A percentile compares a stretch with the other conserved stretches of the same genome.
Conservation (phyloP, 2,329 filamentous ascomycete species). For the Scedosporium apiospermum region DNA sequence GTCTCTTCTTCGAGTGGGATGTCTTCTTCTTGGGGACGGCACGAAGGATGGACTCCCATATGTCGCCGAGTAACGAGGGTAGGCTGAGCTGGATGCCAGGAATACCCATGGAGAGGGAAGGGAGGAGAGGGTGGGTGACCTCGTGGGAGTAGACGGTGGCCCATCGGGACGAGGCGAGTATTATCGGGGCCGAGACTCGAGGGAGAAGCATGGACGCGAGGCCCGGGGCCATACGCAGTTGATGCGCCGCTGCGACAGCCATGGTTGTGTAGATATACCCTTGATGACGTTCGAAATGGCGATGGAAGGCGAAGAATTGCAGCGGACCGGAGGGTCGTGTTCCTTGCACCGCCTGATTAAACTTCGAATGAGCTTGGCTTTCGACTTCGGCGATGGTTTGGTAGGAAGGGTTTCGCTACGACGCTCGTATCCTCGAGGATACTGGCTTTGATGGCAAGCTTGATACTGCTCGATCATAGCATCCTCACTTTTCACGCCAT, state of each 20-base stretch:
- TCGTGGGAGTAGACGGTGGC: slow-evolving; percentile 34
- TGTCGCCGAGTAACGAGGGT: slow-evolving; percentile 58
- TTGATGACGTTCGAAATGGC: not conserved
- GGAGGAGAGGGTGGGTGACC: slow-evolving; percentile 34
- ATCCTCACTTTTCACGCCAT: not conserved
- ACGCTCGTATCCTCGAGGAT: not conserved
- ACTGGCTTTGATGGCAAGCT: not conserved
- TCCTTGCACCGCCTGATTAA: not conserved
- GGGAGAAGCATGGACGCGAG: slow-evolving; percentile 42
- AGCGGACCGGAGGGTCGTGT: not conserved
- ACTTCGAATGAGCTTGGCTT: not conserved
- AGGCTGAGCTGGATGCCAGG: slow-evolving; percentile 49
- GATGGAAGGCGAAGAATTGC: not conserved
- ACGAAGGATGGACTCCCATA: slow-evolving; percentile 87
- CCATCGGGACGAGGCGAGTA: slow-evolving; percentile 31
- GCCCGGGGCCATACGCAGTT: slow-evolving; percentile 33
- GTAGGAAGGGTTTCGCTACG: not conserved
- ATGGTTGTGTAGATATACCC: not conserved
- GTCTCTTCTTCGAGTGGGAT: slow-evolving; percentile 89
- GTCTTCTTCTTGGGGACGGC: slow-evolving; percentile 99
- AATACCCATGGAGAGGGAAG: slow-evolving; percentile 46
- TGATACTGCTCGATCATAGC: not conserved
- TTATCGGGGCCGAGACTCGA: slow-evolving; percentile 33
- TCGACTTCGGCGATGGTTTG: not conserved
- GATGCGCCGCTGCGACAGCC: slow-evolving; percentile 5